Percentiles rank a stretch among this genome's conserved stretches.
These are phyloP conservation scores for Apiospora sp. DNA, from an alignment of 2,329 filamentous ascomycete genomes.

Conservation along the genomic window DNA sequence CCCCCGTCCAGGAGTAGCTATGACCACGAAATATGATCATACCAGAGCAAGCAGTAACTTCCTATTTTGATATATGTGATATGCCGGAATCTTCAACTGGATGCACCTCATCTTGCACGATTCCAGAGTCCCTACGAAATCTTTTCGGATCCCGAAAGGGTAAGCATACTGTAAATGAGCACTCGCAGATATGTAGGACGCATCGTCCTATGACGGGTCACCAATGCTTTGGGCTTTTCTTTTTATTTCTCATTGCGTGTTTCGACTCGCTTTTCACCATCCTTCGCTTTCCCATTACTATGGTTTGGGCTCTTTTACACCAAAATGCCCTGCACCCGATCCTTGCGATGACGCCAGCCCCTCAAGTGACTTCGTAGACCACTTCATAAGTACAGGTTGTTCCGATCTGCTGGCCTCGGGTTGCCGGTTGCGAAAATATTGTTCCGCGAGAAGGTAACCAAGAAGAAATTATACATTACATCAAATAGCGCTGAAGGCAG, in stretches of 20 bases:
- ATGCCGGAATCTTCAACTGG: background rate
- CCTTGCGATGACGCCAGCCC: background rate
- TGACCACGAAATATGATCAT: conserved; percentile 3
- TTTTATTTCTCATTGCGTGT: background rate
- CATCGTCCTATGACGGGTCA: no score
- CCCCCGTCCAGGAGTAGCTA: background rate
- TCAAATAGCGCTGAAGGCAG: background rate
- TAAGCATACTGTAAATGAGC: no score
- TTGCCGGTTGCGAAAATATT: background rate
- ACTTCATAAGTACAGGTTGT: background rate
- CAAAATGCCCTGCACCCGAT: background rate
- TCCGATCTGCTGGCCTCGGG: background rate
- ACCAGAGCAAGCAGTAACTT: background rate
- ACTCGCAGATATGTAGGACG: no score
- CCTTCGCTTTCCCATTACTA: background rate
- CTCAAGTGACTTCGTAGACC: background rate
- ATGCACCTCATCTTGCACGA: background rate
- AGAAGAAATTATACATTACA: background rate
- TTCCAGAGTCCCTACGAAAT: background rate
- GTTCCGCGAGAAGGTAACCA: background rate
- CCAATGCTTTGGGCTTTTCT: background rate
- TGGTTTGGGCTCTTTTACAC: background rate
- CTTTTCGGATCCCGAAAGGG: background rate
- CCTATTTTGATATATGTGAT: background rate
- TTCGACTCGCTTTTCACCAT: background rate